These are phyloP conservation scores for Erodium texanum DNA, from an alignment of 441 rosid genomes.

Conservation along the genomic window DNA sequence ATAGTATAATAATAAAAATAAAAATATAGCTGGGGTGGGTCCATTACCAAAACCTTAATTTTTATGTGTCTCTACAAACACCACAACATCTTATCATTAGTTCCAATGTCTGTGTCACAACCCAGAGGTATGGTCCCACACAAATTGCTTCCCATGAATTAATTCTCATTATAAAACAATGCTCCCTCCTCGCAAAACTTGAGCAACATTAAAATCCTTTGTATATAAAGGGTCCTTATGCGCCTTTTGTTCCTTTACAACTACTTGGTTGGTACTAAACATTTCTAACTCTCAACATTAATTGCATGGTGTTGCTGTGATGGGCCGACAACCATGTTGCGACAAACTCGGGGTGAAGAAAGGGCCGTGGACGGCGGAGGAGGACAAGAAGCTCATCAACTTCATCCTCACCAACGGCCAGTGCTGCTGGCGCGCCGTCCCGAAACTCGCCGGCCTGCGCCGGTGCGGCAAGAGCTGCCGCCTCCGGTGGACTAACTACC, in stretches of 20 bases:
- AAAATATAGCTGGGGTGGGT: conserved; percentile 22
- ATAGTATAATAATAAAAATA: too few species aligned
- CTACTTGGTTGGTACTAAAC: not conserved
- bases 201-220: conserved; percentile 10
- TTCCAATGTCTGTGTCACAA: conserved; percentile 53
- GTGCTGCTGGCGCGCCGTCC: conserved; percentile 68
- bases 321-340: conserved; percentile 62
- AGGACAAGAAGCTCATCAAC: conserved; percentile 52
- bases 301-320: not conserved
- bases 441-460: conserved; percentile 52
- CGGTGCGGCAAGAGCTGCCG: conserved; percentile 75
- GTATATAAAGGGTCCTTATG: not conserved
- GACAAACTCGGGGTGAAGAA: conserved; percentile 57
- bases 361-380: conserved; percentile 67
- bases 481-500: conserved; percentile 69
- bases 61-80: conserved; percentile 19
- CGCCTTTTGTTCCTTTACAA: not conserved
- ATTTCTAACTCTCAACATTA: too few species aligned
- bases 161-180: conserved; percentile 11
- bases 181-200: not conserved
- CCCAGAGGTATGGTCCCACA: conserved; percentile 30
- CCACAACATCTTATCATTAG: conserved; percentile 45
- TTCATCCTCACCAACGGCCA: conserved; percentile 51
- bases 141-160: not conserved
- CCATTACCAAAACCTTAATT: conserved; percentile 16